These are phyloP conservation scores for Trichosporon ovoides DNA, from an alignment of 1,284 basidiomycete species.

Conservation along the genomic window DNA sequence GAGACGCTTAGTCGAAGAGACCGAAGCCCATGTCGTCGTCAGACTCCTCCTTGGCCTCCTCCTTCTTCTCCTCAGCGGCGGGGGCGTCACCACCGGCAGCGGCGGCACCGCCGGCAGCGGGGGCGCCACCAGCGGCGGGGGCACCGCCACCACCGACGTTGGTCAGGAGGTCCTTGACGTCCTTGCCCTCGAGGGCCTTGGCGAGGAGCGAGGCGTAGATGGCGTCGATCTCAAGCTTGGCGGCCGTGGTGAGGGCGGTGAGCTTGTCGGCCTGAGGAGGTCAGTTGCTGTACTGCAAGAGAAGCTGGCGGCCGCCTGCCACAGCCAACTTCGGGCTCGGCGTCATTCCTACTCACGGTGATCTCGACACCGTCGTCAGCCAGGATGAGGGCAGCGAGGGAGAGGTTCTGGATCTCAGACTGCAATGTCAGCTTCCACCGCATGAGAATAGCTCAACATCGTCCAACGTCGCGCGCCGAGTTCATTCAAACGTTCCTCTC, in stretches of 20 bases:
- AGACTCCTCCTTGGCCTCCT: conserved; percentile 69
- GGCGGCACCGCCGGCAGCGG: conserved; percentile 52
- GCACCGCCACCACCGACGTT: conserved; percentile 83
- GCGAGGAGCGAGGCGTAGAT: conserved; percentile 97
- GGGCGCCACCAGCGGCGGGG: conserved; percentile 61
- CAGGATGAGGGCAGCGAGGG: conserved; percentile 75
- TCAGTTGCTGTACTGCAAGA: background rate
- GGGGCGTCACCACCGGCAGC: conserved; percentile 61
- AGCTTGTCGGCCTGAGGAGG: conserved; percentile 81
- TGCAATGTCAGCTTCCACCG: conserved; percentile 9
- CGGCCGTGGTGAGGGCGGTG: conserved; percentile 71
- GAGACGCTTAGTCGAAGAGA: conserved; percentile 65
- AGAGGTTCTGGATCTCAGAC: conserved; percentile 62
- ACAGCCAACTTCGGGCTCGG: too few species aligned
- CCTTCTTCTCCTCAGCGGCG: conserved; percentile 70
- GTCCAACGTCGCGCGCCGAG: background rate
- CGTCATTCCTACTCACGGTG: conserved; percentile 64
- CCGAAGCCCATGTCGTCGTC: conserved; percentile 92
- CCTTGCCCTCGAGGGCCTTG: conserved; percentile 96
- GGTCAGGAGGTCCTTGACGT: conserved; percentile 89
- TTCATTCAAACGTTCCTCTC: background rate
- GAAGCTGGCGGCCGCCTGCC: background rate
- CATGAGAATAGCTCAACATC: background rate
- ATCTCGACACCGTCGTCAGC: conserved; percentile 96
- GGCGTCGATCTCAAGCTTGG: conserved; percentile 80